Evolutionary conservation across 2,329 filamentous ascomycete genomes (phyloP), one percentile per base, ranked within the genome.

Genomic region (Fusarium sp.): DNA sequence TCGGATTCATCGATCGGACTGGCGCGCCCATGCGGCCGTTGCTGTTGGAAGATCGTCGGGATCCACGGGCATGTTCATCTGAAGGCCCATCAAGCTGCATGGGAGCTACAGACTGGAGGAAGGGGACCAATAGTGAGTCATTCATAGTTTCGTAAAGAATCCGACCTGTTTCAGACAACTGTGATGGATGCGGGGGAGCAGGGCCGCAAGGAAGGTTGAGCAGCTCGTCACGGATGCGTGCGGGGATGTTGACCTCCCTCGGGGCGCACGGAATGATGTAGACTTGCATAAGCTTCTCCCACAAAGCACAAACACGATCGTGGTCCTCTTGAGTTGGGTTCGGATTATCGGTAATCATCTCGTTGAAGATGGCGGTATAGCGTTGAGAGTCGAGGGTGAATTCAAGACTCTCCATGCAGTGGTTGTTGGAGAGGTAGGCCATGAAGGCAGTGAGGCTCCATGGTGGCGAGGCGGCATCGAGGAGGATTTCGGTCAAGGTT

Each of bases 81-180:
- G 75, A 67, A 11, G 78, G 74, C 18, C 78, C 76, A 14, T 85
- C 84, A 1, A 82, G 77, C 63, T 82, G 83, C 61, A 77, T 76
- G 2, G 85, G 80, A 6, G 84, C 78, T n/a, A 89, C 84, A 0
- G 88, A 89, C 72, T 98, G 96, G 64, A 98, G 88, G 81, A 98
- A 99, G 0, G 96, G 95, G 1, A 98, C 92, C 61, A 98, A 87
- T 1, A 98, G 94, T 5, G 95, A 98, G 81, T 98, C 97, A 78
- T 98, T 97, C 95, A 99, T 98, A 66, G 99, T 87, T 77, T 98
- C 97, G 82, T 96, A 95, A 45, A 98, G 94, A 71, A 98, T 97
- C 71, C 90, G 89, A 27, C 97, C 93, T 23, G 97, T 95, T 60
- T 94, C 90, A 70, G 97, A 93, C 18, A 99, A 87, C 64, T 92